Base-by-base conservation (phyloP, 139 green algal species). In the Haematococcus lacustris region DNA sequence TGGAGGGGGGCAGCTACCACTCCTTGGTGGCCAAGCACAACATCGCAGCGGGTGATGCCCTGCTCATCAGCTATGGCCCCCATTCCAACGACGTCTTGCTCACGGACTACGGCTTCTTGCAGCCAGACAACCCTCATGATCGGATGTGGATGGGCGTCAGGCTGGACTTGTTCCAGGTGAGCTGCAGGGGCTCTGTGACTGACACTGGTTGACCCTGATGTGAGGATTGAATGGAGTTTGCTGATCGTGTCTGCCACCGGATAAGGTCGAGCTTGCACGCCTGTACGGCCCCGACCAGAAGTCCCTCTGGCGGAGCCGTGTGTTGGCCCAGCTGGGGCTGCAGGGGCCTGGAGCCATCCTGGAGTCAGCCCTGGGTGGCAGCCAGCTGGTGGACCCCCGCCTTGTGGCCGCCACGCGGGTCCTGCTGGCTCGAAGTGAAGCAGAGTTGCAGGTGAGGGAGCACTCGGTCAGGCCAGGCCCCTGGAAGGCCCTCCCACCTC, bases 71-170 rank as follows among this genome's bases (percentile, higher is more conserved):
- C 65, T 97, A 97, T 73, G 92, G 92, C 51, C 37, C 73, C 26
- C 85, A 97, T 13, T 59, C 47, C 71, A 97, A 97, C 59, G 91
- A 97, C 79, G 89, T 93, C 43, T 71, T 97, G 30, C 79, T 97
- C 3, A 83, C 97, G 51, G 92, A 97, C 79, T 97, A 97, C 70
- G 88, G 90, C 50, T 97, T 97, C 73, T 50, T 97, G 0, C 61
- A 93, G 0, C 67, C 69, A 0, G 67, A 68, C 76, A 97, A 97
- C 74, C 86, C 85, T 0, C 72, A 91, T 57, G 92, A 97, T 73
- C 65, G 69, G 9, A 84, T 97, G 26, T 76, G 88, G 64, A 80
- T 97, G 32, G 70, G 77, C 51, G 97, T 94, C 40, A 84, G 91
- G 39, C 47, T 78, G 0, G 71, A 80, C 1, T 37, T 93, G 33